Evolutionary conservation across 1,284 basidiomycete species (phyloP).

Genomic region (Trichosporon asahii): DNA sequence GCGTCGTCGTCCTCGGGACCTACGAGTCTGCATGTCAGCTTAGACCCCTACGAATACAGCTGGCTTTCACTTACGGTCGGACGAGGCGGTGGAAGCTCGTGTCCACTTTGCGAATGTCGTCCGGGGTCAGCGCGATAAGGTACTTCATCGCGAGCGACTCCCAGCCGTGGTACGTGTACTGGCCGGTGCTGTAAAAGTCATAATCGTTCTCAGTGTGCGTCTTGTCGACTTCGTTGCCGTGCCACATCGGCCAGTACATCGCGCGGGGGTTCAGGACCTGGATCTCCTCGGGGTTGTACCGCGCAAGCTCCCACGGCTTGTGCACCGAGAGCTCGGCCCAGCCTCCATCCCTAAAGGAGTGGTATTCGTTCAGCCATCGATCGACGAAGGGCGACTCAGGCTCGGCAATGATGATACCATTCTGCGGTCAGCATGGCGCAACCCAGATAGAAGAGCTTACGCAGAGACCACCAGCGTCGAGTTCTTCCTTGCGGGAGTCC

Average conservation of each 20-base stretch:
- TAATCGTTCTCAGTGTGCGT: constrained; percentile 43
- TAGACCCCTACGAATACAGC: background rate
- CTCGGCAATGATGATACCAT: constrained; percentile 54
- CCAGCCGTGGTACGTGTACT: constrained; percentile 54
- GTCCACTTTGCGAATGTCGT: constrained; percentile 38
- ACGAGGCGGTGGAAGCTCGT: constrained; percentile 51
- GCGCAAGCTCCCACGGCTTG: constrained; percentile 51
- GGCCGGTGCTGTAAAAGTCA: constrained; percentile 43
- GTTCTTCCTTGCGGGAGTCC: constrained; percentile 34
- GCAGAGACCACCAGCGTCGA: constrained; percentile 51
- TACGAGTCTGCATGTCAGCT: constrained; percentile 28
- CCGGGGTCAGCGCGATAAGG: constrained; percentile 42
- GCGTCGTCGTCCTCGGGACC: constrained; percentile 40
- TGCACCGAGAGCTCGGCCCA: constrained; percentile 54
- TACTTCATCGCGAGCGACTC: constrained; percentile 51
- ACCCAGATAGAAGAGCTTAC: constrained; percentile 26
- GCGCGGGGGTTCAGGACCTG: constrained; percentile 53
- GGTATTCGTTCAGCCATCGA: constrained; percentile 51
- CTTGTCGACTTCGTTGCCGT: constrained; percentile 43
- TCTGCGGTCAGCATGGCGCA: constrained; percentile 24
- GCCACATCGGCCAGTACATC: constrained; percentile 57
- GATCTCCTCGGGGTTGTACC: constrained; percentile 48
- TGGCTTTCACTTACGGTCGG: constrained; percentile 36
- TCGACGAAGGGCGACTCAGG: constrained; percentile 52
- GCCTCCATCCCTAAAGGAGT: constrained; percentile 46